Evolutionary conservation across 305 asterid genomes (phyloP).

Genomic region (Fraxinus ornus): DNA sequence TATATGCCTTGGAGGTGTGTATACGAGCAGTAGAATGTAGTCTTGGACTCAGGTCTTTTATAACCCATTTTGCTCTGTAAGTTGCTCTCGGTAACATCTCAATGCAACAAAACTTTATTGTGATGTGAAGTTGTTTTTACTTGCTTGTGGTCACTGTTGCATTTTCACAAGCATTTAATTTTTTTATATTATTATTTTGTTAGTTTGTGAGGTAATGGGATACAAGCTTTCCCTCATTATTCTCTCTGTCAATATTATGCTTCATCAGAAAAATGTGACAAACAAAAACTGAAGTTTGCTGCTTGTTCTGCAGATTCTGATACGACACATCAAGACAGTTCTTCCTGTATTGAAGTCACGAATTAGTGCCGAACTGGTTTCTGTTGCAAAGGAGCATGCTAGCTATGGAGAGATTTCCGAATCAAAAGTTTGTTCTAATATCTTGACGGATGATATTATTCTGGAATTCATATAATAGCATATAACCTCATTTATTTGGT

Average conservation of each 20-base stretch:
- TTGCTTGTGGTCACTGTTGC: neutral
- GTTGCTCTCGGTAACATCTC: neutral
- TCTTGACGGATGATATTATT: neutral
- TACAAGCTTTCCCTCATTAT: neutral
- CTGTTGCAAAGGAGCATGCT: conserved; percentile 29
- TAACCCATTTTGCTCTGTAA: neutral
- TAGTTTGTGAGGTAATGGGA: neutral
- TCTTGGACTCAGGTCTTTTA: neutral
- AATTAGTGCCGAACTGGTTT: conserved; percentile 25
- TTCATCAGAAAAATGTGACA: neutral
- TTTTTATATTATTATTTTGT: neutral
- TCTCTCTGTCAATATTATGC: neutral
- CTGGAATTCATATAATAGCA: neutral
- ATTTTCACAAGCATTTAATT: neutral
- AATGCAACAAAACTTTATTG: neutral
- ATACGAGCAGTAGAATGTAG: neutral
- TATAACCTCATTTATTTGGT: neutral
- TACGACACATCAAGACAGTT: conserved; percentile 33
- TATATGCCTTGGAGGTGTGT: neutral
- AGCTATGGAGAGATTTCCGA: conserved; percentile 29
- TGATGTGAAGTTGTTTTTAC: neutral
- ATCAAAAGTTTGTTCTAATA: conserved; percentile 24
- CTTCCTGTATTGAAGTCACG: conserved; percentile 34
- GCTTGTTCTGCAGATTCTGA: conserved; percentile 29
- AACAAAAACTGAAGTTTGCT: neutral